These are phyloP conservation scores for Entomortierella beljakovae DNA, from an alignment of 192 early-diverging fungal genomes.

Conservation along the genomic window DNA sequence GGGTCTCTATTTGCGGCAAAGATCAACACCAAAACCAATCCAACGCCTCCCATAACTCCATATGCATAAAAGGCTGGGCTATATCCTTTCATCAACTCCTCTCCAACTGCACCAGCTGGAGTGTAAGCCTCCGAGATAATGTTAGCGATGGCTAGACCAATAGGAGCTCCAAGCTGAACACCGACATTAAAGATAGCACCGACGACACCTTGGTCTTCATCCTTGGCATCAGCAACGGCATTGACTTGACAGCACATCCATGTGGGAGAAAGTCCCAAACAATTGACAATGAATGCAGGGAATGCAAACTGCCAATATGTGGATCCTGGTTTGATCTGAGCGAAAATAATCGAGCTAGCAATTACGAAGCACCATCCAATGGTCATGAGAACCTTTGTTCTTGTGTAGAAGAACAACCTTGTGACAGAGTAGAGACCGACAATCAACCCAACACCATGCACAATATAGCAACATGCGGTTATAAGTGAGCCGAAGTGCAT, in stretches of 20 bases:
- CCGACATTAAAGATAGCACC: constrained; percentile 42
- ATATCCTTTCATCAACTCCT: constrained; percentile 17
- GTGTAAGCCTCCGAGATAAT: constrained; percentile 20
- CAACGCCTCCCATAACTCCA: constrained; percentile 31
- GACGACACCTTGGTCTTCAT: constrained; percentile 37
- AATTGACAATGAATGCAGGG: constrained; percentile 35
- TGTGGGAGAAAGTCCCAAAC: constrained; percentile 21
- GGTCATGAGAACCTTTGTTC: constrained; percentile 30
- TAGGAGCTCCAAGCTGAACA: constrained; percentile 45
- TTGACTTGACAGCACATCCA: constrained; percentile 45
- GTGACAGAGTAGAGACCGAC: constrained; percentile 29
- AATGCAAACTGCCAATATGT: constrained; percentile 33
- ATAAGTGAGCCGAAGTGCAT: constrained; percentile 37
- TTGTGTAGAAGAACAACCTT: not conserved
- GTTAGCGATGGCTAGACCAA: constrained; percentile 47
- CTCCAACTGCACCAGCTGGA: not conserved
- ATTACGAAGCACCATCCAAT: constrained; percentile 17
- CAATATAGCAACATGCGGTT: constrained; percentile 52
- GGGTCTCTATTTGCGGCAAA: constrained; percentile 2
- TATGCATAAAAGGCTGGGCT: constrained; percentile 29
- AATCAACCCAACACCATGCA: constrained; percentile 46
- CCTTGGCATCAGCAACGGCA: constrained; percentile 29
- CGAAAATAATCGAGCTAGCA: constrained; percentile 16
- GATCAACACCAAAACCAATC: constrained; percentile 7
- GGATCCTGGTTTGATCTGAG: constrained; percentile 7